These are phyloP conservation scores for Kwoniella newhampshirensis DNA, from an alignment of 768 basidiomycete genomes.

Conservation along the genomic window DNA sequence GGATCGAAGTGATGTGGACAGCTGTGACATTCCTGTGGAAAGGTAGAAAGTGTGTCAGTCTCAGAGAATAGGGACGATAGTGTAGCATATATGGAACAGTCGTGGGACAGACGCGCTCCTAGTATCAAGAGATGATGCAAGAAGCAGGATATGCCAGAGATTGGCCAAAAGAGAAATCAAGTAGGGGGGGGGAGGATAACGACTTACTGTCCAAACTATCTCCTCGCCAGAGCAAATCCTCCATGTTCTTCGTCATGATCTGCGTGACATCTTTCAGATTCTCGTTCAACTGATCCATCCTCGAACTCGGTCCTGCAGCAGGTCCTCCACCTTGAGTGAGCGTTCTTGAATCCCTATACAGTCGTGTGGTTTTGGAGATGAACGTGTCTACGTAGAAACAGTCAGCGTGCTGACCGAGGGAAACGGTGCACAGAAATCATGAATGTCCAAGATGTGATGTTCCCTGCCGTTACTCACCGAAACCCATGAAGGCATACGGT, in stretches of 20 bases:
- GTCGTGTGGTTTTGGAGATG: slow-evolving; percentile 93
- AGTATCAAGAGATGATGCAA: no score
- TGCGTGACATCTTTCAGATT: slow-evolving; percentile 96
- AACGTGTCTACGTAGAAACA: slow-evolving; percentile 87
- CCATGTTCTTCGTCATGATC: slow-evolving; percentile 99
- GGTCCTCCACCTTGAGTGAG: slow-evolving; percentile 42
- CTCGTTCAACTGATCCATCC: slow-evolving; percentile 84
- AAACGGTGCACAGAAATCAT: not conserved
- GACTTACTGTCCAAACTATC: slow-evolving; percentile 88
- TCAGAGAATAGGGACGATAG: not conserved
- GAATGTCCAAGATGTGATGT: not conserved
- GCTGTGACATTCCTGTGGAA: slow-evolving; percentile 83
- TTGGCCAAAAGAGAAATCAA: not conserved
- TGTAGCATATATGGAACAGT: no score
- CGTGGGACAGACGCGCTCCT: no score
- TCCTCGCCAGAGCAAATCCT: slow-evolving; percentile 95
- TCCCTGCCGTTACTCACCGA: slow-evolving; percentile 79
- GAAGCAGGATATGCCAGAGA: no score
- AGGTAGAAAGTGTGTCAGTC: not conserved
- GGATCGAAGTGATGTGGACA: slow-evolving; percentile 88
- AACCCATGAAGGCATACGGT: slow-evolving; percentile 99
- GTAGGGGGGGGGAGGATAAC: slow-evolving; percentile 22
- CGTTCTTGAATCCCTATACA: slow-evolving; percentile 91
- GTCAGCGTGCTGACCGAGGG: no score
- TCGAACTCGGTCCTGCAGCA: slow-evolving; percentile 59